A percentile compares a stretch with the other conserved stretches of the same genome.
phyloP scores from a whole-genome alignment of 2,329 filamentous ascomycete species.

The Sarocladiaceae sp. region DNA sequence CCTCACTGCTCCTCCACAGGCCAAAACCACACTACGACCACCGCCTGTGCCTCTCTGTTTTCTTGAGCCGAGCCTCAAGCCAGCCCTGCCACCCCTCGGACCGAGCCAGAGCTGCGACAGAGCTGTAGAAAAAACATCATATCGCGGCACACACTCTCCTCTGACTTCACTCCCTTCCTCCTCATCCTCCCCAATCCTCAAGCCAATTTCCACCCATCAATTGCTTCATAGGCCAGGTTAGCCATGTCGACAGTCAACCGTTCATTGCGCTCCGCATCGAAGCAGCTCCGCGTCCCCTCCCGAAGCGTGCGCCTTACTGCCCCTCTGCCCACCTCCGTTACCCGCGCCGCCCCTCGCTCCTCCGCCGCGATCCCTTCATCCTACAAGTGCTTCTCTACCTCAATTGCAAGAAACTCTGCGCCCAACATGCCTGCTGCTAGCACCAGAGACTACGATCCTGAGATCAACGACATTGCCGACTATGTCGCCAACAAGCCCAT shows the following conservation, averaged over 20 bases:
- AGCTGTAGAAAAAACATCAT: slow-evolving; percentile 1
- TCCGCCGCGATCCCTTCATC: slow-evolving; percentile 28
- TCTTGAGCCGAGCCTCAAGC: slow-evolving; percentile 8
- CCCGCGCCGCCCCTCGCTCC: slow-evolving; percentile 26
- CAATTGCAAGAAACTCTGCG: slow-evolving; percentile 42
- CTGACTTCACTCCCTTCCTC: slow-evolving; percentile 12
- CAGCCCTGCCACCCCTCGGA: not conserved
- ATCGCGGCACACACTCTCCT: not conserved
- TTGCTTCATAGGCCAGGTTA: slow-evolving; percentile 11
- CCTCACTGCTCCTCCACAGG: not conserved
- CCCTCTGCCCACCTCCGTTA: slow-evolving; percentile 28
- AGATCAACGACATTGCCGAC: slow-evolving; percentile 91
- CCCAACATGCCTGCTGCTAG: slow-evolving; percentile 41
- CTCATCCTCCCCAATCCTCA: not conserved
- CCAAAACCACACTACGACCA: not conserved
- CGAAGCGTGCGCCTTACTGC: slow-evolving; percentile 31
- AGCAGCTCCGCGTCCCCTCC: slow-evolving; percentile 46
- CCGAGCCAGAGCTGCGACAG: slow-evolving; percentile 1
- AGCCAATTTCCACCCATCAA: slow-evolving; percentile 6
- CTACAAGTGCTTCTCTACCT: slow-evolving; percentile 45
- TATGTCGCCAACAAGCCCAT: slow-evolving; percentile 93
- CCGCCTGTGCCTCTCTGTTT: not conserved
- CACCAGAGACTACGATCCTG: slow-evolving; percentile 72
- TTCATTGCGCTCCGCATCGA: slow-evolving; percentile 50
- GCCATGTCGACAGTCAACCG: slow-evolving; percentile 53